These are phyloP conservation scores for Rhodotorula graminis DNA, from an alignment of 768 basidiomycete species.

Conservation along the genomic window DNA sequence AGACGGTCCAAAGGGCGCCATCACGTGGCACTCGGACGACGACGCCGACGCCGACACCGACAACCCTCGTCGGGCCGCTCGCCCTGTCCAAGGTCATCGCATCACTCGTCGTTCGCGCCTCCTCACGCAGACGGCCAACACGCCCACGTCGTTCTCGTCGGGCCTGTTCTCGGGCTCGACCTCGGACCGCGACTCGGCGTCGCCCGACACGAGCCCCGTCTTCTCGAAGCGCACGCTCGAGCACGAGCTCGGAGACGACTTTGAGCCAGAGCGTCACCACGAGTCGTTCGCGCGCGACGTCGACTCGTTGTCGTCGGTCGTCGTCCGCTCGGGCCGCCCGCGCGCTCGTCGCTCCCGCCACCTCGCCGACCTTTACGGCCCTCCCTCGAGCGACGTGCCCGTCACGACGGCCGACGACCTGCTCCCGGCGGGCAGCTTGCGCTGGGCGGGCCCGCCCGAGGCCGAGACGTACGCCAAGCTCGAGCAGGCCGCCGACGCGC, in stretches of 20 bases:
- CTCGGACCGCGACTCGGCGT: neutral
- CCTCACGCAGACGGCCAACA: neutral
- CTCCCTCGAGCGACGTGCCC: neutral
- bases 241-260: conserved; percentile 12
- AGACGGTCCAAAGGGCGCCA: neutral
- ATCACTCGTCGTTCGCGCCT: neutral
- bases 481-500: neutral
- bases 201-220: neutral
- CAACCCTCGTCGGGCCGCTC: neutral
- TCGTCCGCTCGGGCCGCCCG: neutral
- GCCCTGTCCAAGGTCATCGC: neutral
- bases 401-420: conserved; percentile 5
- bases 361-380: neutral
- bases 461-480: conserved; percentile 11
- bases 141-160: neutral
- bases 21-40: conserved; percentile 22
- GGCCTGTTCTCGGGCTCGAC: neutral
- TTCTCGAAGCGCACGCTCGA: neutral
- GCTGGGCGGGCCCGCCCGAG: neutral
- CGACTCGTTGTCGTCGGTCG: neutral
- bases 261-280: neutral
- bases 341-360: neutral
- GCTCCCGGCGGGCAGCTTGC: neutral
- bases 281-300: neutral
- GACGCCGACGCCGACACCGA: conserved; percentile 6